phyloP scores from a whole-genome alignment of 2,329 filamentous ascomycete species.

The Neofusicoccum kwambonambiense region DNA sequence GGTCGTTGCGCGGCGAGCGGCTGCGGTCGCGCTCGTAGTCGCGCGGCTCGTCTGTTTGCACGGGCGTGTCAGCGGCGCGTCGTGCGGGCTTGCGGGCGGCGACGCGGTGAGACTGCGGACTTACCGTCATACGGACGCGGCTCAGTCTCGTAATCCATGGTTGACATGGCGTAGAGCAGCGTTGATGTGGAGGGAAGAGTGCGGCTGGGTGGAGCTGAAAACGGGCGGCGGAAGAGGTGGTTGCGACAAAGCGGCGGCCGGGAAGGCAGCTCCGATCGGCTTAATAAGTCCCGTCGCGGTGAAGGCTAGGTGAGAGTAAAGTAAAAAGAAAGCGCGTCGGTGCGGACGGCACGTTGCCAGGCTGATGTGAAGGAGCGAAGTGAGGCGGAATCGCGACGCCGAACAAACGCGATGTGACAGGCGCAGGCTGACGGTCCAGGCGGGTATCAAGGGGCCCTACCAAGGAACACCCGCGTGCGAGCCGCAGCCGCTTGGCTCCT shows the following conservation, averaged over 20 bases:
- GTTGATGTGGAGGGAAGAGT: neutral
- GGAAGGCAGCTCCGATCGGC: constrained; percentile 13
- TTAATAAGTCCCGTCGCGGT: constrained; percentile 7
- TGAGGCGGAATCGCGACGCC: constrained; percentile 11
- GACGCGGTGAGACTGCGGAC: constrained; percentile 25
- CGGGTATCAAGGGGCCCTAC: constrained; percentile 11
- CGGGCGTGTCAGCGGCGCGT: constrained; percentile 18
- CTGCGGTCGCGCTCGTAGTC: constrained; percentile 65
- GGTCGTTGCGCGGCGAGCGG: constrained; percentile 60
- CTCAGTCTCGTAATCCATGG: constrained; percentile 66
- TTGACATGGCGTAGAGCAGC: constrained; percentile 34
- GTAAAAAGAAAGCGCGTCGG: constrained; percentile 7
- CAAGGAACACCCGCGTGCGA: constrained; percentile 11
- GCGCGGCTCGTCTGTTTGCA: constrained; percentile 55
- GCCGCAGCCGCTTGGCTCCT: constrained; percentile 10
- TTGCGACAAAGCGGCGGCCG: constrained; percentile 17
- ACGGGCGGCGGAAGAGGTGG: constrained; percentile 13
- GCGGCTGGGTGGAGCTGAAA: constrained; percentile 18
- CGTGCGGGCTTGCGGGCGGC: constrained; percentile 8
- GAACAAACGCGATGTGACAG: constrained; percentile 14
- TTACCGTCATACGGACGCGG: constrained; percentile 66
- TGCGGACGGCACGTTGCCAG: constrained; percentile 13
- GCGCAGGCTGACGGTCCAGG: constrained; percentile 9
- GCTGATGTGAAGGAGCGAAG: constrained; percentile 15
- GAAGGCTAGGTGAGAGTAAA: constrained; percentile 3